Conservation (phyloP, 1,284 basidiomycete genomes). For the Ganoderma multipileum region DNA sequence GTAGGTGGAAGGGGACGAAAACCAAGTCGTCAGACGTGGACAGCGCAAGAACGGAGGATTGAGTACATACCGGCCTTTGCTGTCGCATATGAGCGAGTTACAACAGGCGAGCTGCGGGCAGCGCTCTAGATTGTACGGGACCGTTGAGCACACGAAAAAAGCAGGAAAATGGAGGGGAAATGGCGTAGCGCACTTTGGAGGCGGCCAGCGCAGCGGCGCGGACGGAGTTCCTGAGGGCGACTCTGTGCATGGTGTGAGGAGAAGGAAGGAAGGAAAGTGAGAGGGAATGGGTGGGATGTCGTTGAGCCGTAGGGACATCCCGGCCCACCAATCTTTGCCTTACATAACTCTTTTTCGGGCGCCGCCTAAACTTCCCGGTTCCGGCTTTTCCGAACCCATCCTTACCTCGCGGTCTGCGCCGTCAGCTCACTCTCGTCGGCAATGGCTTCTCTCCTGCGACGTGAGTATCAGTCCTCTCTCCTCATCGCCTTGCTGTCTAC, state of each 20-base stretch:
- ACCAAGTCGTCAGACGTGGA: conserved; percentile 34
- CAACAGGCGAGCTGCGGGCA: conserved; percentile 52
- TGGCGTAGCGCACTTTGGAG: conserved; percentile 57
- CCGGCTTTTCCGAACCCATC: conserved; percentile 31
- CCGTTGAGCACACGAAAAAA: conserved; percentile 32
- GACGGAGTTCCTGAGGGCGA: conserved; percentile 86
- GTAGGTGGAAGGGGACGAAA: conserved; percentile 28
- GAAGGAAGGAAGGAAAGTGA: conserved; percentile 50
- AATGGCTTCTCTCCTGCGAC: conserved; percentile 41
- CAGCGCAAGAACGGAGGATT: conserved; percentile 10
- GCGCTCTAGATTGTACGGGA: conserved; percentile 51
- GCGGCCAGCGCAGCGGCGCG: conserved; percentile 77
- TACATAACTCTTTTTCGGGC: conserved; percentile 40
- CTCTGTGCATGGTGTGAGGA: conserved; percentile 78
- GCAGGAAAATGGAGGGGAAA: conserved; percentile 30
- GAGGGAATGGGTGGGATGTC: conserved; percentile 39
- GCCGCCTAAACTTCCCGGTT: conserved; percentile 38
- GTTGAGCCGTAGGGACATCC: conserved; percentile 37
- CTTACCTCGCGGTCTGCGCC: conserved; percentile 24
- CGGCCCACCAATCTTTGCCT: conserved; percentile 38
- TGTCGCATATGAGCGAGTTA: conserved; percentile 91
- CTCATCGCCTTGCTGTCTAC: conserved; percentile 8
- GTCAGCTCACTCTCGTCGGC: conserved; percentile 30
- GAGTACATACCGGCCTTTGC: conserved; percentile 90
- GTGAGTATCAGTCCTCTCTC: conserved; percentile 39